phyloP scores from a whole-genome alignment of 2,329 filamentous ascomycete species.

The Fusarium denticulatum region DNA sequence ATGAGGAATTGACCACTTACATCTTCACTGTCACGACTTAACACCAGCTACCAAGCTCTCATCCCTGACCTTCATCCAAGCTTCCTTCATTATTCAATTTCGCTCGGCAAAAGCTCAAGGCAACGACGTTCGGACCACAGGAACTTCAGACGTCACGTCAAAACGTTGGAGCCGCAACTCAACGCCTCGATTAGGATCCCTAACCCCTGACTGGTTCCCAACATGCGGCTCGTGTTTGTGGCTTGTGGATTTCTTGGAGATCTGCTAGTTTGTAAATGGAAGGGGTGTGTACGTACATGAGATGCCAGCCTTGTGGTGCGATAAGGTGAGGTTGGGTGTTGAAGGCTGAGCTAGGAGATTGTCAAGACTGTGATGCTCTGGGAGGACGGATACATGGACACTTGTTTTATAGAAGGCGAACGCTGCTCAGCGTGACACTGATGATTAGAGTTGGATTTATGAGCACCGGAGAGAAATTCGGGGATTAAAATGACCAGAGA shows the following conservation, averaged over 20 bases:
- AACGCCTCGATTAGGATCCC: constrained; percentile 19
- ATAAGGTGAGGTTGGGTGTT: neutral
- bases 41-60: neutral
- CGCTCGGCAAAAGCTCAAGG: constrained; percentile 24
- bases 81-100: constrained; percentile 7
- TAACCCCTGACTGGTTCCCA: constrained; percentile 38
- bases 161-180: constrained; percentile 28
- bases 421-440: rapidly evolving
- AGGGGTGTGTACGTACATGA: constrained; percentile 16
- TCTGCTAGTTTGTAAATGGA: neutral
- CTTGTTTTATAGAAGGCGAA: neutral
- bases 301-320: constrained; percentile 15
- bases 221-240: constrained; percentile 36
- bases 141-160: constrained; percentile 24
- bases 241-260: constrained; percentile 29
- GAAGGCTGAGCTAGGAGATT: neutral
- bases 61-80: neutral
- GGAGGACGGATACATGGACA: neutral
- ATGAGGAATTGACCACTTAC: neutral
- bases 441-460: neutral
- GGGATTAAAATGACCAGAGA: neutral
- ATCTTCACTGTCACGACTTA: neutral
- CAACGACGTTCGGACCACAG: constrained; percentile 16
- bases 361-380: neutral
- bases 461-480: neutral